Evolutionary conservation across 495 filamentous ascomycete species (phyloP), one percentile per base, ranked within the genome.

Genomic region (Lindgomyces ingoldianus): DNA sequence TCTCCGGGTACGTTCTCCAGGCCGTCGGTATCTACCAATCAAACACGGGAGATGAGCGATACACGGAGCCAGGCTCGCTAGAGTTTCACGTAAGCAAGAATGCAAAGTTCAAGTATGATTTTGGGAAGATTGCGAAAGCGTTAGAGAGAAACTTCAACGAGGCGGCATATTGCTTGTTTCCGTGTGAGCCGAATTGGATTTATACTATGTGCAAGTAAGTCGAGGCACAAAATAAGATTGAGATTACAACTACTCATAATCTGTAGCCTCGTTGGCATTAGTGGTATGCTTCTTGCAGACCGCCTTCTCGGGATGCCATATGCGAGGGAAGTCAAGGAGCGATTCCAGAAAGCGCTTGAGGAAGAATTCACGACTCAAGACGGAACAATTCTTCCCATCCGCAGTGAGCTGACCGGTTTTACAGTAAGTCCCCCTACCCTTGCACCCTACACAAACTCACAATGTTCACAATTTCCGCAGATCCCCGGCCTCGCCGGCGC

Each of bases 121-220:
- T 66, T 22, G 18, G 58, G 14, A 39, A 18, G 11, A 61, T 60
- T 44, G 63, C 56, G 14, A 27, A 61, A 19, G 56, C 57, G 4
- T 26, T 66, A 27, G 33, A 52, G 25, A 22, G 55, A 24, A 30
- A 66, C 14, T 60, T 47, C 45, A 46, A 66, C 21, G 33, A 53
- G 12, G 49, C 46, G 14, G 57, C 63, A 12, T 66, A 66, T 57
- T 60, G 56, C 27, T 33, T 66, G 8, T 66, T 53, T 33, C 57
- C 63, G 12, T 66, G 63, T 18, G 63, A 66, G 42, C 63, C 63
- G 18, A 66, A 66, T 19, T 66, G 63, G 63, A 29, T 66, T 0
- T 66, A 66, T 24, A 55, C 63, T 2, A 33, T 50, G 45, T 66
- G 63, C 63, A 66, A 66, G 50, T 53, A 53, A 53, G 50, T 53